A percentile compares a stretch with the other conserved stretches of the same genome.
Evolutionary conservation across 2,329 filamentous ascomycete species (phyloP).

Genomic region (Blastomyces parvus): DNA sequence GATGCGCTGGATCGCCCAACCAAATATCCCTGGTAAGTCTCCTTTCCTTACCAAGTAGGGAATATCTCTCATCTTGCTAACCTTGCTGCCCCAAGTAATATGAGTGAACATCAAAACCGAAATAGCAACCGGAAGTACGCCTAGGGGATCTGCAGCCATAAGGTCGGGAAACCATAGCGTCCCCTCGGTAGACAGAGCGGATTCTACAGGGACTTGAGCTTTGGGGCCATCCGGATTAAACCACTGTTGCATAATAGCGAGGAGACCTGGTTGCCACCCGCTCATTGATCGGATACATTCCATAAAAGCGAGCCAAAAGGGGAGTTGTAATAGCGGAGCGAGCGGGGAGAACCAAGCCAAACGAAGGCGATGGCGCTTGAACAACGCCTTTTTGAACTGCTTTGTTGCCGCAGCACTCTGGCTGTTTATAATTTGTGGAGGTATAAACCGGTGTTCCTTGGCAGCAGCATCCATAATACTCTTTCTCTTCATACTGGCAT

Average conservation of each 20-base stretch:
- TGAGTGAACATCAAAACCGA: slow-evolving; percentile 43
- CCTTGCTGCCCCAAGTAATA: slow-evolving; percentile 27
- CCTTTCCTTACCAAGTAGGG: not conserved
- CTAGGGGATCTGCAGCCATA: slow-evolving; percentile 43
- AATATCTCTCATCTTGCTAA: slow-evolving; percentile 10
- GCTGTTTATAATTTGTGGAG: slow-evolving; percentile 2
- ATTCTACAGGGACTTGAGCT: slow-evolving; percentile 33
- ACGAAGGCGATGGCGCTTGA: slow-evolving; percentile 22
- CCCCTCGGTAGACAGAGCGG: slow-evolving; percentile 47
- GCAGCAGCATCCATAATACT: slow-evolving; percentile 13
- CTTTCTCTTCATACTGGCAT: slow-evolving; percentile 21
- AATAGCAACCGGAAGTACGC: slow-evolving; percentile 42
- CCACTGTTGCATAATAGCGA: not conserved
- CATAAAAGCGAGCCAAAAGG: slow-evolving; percentile 40
- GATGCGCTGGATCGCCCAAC: slow-evolving; percentile 1
- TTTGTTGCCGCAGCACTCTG: not conserved
- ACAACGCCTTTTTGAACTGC: slow-evolving; percentile 21
- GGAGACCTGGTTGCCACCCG: slow-evolving; percentile 29
- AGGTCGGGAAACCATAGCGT: slow-evolving; percentile 53
- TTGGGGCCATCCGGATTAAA: slow-evolving; percentile 9
- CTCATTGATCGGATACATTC: slow-evolving; percentile 42
- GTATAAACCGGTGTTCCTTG: slow-evolving; percentile 7
- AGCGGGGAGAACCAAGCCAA: slow-evolving; percentile 28
- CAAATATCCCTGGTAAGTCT: not conserved
- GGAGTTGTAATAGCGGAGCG: slow-evolving; percentile 33